Conservation (phyloP, 805 yeast genomes). For the Isabelozyma heimii region DNA sequence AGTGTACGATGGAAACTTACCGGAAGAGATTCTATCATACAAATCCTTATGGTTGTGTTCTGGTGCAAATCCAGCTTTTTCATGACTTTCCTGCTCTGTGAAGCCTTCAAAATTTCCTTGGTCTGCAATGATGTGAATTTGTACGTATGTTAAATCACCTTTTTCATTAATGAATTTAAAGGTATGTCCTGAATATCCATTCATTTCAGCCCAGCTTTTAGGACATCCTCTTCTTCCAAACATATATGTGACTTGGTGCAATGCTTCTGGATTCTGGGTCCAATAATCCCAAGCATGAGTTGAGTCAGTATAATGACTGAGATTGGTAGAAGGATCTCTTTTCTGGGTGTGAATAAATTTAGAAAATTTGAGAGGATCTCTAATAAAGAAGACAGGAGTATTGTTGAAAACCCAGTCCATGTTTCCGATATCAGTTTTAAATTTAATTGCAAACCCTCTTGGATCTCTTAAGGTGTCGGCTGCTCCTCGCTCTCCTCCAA, state of each 20-base stretch:
- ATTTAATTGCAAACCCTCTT: conserved; percentile 64
- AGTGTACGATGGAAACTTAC: conserved; percentile 51
- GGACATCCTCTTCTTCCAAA: conserved; percentile 65
- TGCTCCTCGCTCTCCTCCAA: conserved; percentile 67
- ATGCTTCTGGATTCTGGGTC: conserved; percentile 51
- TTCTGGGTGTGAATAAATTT: conserved; percentile 68
- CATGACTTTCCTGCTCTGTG: conserved; percentile 44
- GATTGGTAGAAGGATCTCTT: conserved; percentile 59
- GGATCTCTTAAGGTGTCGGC: conserved; percentile 70
- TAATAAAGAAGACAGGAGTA: conserved; percentile 64
- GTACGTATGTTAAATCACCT: conserved; percentile 53
- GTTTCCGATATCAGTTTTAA: conserved; percentile 67
- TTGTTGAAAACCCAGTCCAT: conserved; percentile 73
- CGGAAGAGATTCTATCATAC: conserved; percentile 45
- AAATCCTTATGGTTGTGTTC: conserved; percentile 42
- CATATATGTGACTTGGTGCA: conserved; percentile 56
- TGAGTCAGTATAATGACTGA: conserved; percentile 46
- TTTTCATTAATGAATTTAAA: conserved; percentile 54
- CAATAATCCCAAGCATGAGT: conserved; percentile 58
- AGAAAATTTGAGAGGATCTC: conserved; percentile 65
- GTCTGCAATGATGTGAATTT: conserved; percentile 51
- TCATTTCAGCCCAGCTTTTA: conserved; percentile 50
- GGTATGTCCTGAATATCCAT: conserved; percentile 66
- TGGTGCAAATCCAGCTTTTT: conserved; percentile 47
- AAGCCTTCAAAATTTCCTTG: conserved; percentile 46